phyloP scores from a whole-genome alignment of 495 filamentous ascomycete species.

The Penicillium diatomitis region DNA sequence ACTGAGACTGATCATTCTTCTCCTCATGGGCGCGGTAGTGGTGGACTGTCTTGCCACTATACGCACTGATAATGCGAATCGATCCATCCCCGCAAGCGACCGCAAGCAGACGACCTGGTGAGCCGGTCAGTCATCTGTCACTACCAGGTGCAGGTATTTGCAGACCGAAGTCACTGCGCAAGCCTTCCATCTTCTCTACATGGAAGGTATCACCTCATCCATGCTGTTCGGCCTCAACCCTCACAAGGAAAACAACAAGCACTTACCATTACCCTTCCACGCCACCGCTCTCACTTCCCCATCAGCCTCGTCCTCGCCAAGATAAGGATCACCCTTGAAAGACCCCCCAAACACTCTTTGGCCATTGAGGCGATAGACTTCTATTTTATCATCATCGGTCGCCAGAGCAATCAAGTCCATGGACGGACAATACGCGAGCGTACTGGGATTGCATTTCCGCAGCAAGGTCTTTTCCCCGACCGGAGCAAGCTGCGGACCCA shows the following conservation, averaged over 20 bases:
- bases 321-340: slow-evolving; percentile 37
- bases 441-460: slow-evolving; percentile 44
- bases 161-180: too few relatives aligned
- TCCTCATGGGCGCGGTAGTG: slow-evolving; percentile 39
- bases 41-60: slow-evolving; percentile 70
- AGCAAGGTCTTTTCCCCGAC: slow-evolving; percentile 49
- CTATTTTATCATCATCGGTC: slow-evolving; percentile 52
- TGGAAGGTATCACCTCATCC: background rate
- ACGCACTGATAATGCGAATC: slow-evolving; percentile 61
- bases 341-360: slow-evolving; percentile 56
- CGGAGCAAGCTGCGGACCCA: slow-evolving; percentile 27
- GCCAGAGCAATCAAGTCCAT: slow-evolving; percentile 73
- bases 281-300: slow-evolving; percentile 47
- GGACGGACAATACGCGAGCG: slow-evolving; percentile 66
- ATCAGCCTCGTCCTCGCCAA: slow-evolving; percentile 40
- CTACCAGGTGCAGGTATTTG: background rate
- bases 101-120: slow-evolving; percentile 60
- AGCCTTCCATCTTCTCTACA: too few relatives aligned
- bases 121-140: background rate
- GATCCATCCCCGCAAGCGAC: slow-evolving; percentile 66
- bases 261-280: slow-evolving; percentile 76
- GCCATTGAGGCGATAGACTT: slow-evolving; percentile 59
- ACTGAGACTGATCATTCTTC: slow-evolving; percentile 9
- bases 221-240: background rate
- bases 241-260: background rate